Base-by-base conservation (phyloP, 495 filamentous ascomycete genomes). In the Annulohypoxylon stygium region DNA sequence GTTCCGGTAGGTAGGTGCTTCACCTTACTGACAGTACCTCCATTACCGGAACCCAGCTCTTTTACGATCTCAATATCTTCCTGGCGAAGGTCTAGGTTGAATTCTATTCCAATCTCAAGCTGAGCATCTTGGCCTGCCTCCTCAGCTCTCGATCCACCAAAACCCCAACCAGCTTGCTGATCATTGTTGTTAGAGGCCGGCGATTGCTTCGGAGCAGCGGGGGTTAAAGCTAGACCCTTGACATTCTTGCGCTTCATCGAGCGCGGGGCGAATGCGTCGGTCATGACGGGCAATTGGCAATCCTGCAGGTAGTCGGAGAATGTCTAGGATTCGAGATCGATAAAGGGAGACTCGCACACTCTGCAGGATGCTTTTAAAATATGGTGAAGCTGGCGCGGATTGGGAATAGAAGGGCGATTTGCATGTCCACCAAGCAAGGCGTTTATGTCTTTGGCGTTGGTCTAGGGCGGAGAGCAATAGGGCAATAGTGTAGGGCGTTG, bases 241-340 rank as follows among this genome's bases (percentile, higher is more conserved):
- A 95, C 89, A 79, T 98, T 99, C 88, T 98, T 97, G 83, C 95
- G 91, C 89, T 97, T 97, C 87, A 99, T 88, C 57, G 97, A 94
- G 83, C 93, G 91, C 77, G 91, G 89, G 76, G 95, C 91, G 79
- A 98, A 97, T 76, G 85, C 81, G 81, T 97, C 95, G 71, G 92
- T 86, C 94, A 97, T 97, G 83, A 77, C 83, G 80, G 69, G 73
- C 67, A 67, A 47, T 47, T 47, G 43, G 43, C 64, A 58, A 55
- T 26, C 55, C 55, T 60, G 43, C 50, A 59, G 59, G 65, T 57
- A 30, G 41, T 50, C 11, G 55, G 53, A 61, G 23, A 65, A 65
- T 60, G 14, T 54, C 8, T 53, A 45, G 23, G 57, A 66, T 26
- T 65, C 12, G 34, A 62, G 20, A 61, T 65, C 12, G 34, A 62